Conservation (phyloP, 75 land plant genomes). For the Selaginella moellendorffii region DNA sequence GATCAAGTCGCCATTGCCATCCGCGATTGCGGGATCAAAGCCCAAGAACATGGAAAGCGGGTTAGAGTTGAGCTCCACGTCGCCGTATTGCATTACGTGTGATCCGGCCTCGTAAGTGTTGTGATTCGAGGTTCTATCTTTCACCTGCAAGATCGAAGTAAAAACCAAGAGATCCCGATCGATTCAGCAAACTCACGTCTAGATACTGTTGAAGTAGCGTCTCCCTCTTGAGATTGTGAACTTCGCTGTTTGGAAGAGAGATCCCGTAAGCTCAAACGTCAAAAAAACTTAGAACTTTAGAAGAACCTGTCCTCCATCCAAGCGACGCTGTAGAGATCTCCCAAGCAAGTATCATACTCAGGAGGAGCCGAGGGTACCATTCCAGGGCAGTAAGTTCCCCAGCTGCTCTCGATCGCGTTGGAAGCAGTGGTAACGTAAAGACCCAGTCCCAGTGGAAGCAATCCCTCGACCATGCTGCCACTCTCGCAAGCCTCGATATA, state of each 20-base stretch:
- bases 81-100: slow-evolving; percentile 94
- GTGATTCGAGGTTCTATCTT: slow-evolving; percentile 60
- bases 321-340: slow-evolving; percentile 83
- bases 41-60: slow-evolving; percentile 57
- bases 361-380: slow-evolving; percentile 69
- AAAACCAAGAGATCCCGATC: too few species aligned
- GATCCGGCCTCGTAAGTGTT: slow-evolving; percentile 60
- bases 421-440: slow-evolving; percentile 90
- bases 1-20: slow-evolving; percentile 21
- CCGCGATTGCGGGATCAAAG: slow-evolving; percentile 50
- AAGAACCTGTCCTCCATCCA: slow-evolving; percentile 95
- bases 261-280: too few species aligned
- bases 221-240: slow-evolving; percentile 46
- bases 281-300: too few species aligned
- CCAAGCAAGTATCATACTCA: slow-evolving; percentile 74
- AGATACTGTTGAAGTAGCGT: slow-evolving; percentile 51
- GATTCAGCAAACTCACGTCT: too few species aligned
- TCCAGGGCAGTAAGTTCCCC: slow-evolving; percentile 92
- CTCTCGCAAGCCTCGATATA: slow-evolving; percentile 95
- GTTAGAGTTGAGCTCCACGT: slow-evolving; percentile 35
- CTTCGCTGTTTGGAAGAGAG: slow-evolving; percentile 26
- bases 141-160: slow-evolving; percentile 48
- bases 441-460: slow-evolving; percentile 55
- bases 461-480: slow-evolving; percentile 86
- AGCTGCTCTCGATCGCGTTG: slow-evolving; percentile 80